These are phyloP conservation scores for Spatholobus suberectus DNA, from an alignment of 306 rosid species.

Conservation along the genomic window DNA sequence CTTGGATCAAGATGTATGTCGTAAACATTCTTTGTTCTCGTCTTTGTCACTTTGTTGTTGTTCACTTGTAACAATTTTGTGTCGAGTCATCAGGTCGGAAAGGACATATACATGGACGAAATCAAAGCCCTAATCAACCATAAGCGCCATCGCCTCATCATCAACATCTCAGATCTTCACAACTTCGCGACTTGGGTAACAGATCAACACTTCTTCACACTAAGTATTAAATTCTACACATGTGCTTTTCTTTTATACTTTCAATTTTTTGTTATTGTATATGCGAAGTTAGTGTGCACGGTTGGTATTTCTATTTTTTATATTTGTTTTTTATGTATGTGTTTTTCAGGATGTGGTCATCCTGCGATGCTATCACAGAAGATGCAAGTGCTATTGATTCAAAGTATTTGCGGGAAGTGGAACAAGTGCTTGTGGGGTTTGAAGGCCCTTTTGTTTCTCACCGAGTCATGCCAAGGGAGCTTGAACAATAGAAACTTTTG, in stretches of 20 bases:
- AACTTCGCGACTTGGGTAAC: constrained; percentile 81
- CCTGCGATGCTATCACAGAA: constrained; percentile 89
- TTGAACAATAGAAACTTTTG: no score
- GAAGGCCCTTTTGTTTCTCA: constrained; percentile 96
- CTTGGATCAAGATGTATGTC: constrained; percentile 81
- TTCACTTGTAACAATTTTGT: not conserved
- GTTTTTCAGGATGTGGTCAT: constrained; percentile 68
- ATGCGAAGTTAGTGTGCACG: not conserved
- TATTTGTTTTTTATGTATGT: no score
- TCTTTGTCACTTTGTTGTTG: not conserved
- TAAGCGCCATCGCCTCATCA: constrained; percentile 84
- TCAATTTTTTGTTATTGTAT: no score
- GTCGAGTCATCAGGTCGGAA: constrained; percentile 50
- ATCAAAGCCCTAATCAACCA: constrained; percentile 86
- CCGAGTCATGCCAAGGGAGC: constrained; percentile 86
- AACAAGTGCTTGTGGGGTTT: constrained; percentile 86
- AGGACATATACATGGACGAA: constrained; percentile 77
- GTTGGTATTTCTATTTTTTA: not conserved
- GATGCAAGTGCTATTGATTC: constrained; percentile 73
- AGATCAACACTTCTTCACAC: constrained; percentile 45
- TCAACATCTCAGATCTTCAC: constrained; percentile 95
- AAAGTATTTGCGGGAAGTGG: constrained; percentile 84
- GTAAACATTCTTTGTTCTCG: not conserved
- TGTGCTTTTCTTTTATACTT: not conserved
- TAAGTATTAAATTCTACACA: not conserved